Evolutionary conservation across 1,284 basidiomycete species (phyloP).

Genomic region (Cryptococcus sp.): DNA sequence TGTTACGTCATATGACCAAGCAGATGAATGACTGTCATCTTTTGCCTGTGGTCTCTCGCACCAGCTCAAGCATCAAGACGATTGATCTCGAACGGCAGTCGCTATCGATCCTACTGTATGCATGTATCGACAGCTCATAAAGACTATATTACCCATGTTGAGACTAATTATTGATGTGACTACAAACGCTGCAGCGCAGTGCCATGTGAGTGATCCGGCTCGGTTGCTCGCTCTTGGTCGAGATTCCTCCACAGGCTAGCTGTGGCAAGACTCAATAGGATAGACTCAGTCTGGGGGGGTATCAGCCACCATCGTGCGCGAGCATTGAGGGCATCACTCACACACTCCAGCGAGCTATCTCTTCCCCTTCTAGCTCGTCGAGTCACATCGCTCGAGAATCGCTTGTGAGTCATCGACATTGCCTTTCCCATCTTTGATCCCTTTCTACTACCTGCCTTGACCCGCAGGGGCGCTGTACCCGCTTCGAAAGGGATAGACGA

Average conservation of each 20-base stretch:
- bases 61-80: too few relatives aligned
- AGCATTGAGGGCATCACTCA: constrained; percentile 3
- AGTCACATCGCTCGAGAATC: neutral
- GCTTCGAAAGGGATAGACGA: neutral
- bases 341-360: constrained; percentile 12
- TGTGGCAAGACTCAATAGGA: constrained; percentile 22
- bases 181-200: too few relatives aligned
- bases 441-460: neutral
- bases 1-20: too few relatives aligned
- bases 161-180: too few relatives aligned
- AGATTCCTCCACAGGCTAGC: constrained; percentile 18
- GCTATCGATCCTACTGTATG: too few relatives aligned
- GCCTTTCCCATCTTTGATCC: neutral
- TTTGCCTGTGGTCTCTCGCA: neutral
- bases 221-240: neutral
- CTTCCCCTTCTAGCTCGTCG: constrained; percentile 3
- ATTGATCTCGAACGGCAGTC: too few relatives aligned
- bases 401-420: constrained; percentile 1
- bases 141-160: too few relatives aligned
- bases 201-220: neutral
- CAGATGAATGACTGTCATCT: neutral
- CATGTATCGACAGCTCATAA: too few relatives aligned
- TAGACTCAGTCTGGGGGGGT: constrained; percentile 15
- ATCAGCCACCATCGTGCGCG: neutral
- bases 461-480: neutral